A percentile compares a stretch with the other conserved stretches of the same genome.
Conservation (phyloP, 2,329 filamentous ascomycete species). For the Orbilia javanica region DNA sequence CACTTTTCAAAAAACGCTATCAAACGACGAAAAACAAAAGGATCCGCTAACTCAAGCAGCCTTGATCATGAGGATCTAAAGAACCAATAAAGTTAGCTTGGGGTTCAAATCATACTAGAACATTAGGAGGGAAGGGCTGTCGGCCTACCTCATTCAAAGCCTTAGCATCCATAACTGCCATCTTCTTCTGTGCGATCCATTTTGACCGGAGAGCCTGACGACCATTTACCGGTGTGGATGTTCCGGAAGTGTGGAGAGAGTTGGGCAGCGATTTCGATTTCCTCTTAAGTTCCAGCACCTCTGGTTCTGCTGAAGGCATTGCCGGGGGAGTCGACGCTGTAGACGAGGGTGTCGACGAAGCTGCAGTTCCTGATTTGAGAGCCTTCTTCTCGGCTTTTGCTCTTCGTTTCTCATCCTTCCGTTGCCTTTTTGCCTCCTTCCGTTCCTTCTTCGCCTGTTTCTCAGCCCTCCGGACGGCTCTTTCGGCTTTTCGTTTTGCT, state of each 20-base stretch:
- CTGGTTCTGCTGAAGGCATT: slow-evolving; percentile 61
- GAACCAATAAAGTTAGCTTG: slow-evolving; percentile 8
- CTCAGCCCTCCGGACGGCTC: slow-evolving; percentile 67
- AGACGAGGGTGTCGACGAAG: slow-evolving; percentile 62
- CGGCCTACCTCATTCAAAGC: slow-evolving; percentile 80
- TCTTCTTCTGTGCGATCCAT: slow-evolving; percentile 88
- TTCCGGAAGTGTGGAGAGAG: slow-evolving; percentile 64
- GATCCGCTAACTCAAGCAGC: not conserved
- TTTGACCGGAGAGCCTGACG: slow-evolving; percentile 82
- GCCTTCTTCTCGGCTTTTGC: slow-evolving; percentile 57
- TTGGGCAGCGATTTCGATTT: slow-evolving; percentile 49
- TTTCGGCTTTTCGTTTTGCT: slow-evolving; percentile 70
- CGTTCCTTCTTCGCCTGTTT: slow-evolving; percentile 66
- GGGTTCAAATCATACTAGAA: not conserved
- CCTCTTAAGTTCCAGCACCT: slow-evolving; percentile 10
- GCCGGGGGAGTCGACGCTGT: slow-evolving; percentile 62
- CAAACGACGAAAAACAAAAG: not conserved
- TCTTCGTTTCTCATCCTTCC: slow-evolving; percentile 56
- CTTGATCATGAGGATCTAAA: slow-evolving; percentile 56
- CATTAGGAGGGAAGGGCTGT: not conserved
- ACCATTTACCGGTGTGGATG: slow-evolving; percentile 69
- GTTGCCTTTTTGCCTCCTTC: slow-evolving; percentile 63
- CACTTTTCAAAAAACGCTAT: not conserved
- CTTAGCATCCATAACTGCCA: slow-evolving; percentile 82
- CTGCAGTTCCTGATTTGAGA: slow-evolving; percentile 50